Evolutionary conservation across 805 yeast genomes (phyloP).

Genomic region (Clavispora asparagi): DNA sequence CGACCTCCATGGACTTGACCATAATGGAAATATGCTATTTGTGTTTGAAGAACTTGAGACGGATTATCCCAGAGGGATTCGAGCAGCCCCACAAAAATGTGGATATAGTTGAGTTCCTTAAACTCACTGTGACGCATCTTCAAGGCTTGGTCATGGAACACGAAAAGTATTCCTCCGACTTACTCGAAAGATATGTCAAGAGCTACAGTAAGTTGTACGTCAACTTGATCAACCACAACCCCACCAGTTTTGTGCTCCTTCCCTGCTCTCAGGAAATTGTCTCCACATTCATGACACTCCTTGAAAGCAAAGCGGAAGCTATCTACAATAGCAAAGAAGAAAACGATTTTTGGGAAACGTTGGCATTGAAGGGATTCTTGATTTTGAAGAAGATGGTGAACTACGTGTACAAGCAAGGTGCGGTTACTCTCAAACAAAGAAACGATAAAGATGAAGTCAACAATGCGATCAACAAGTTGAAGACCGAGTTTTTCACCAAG

Average conservation of each 20-base stretch:
- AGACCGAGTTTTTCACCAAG: slow-evolving; percentile 53
- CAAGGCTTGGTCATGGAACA: slow-evolving; percentile 50
- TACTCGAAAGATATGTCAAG: slow-evolving; percentile 65
- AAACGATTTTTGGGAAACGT: slow-evolving; percentile 66
- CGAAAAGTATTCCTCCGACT: slow-evolving; percentile 42
- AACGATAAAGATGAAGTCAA: slow-evolving; percentile 62
- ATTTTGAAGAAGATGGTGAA: slow-evolving; percentile 62
- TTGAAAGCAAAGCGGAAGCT: slow-evolving; percentile 59
- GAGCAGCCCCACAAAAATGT: slow-evolving; percentile 61
- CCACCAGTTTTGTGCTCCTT: slow-evolving; percentile 66
- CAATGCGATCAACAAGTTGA: slow-evolving; percentile 48
- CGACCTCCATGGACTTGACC: slow-evolving; percentile 42
- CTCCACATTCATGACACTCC: slow-evolving; percentile 52
- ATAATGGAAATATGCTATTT: slow-evolving; percentile 73
- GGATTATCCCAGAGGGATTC: slow-evolving; percentile 72
- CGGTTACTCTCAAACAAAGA: slow-evolving; percentile 58
- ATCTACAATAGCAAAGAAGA: slow-evolving; percentile 59
- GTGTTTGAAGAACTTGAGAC: slow-evolving; percentile 66
- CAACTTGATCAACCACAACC: slow-evolving; percentile 52
- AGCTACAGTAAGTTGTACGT: slow-evolving; percentile 73
- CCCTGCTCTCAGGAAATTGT: slow-evolving; percentile 59
- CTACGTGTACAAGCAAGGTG: slow-evolving; percentile 61
- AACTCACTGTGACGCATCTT: slow-evolving; percentile 52
- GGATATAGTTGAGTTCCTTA: slow-evolving; percentile 57
- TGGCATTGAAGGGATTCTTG: slow-evolving; percentile 61